Conservation (phyloP, 2,329 filamentous ascomycete genomes). For the Aspergillus latus region DNA sequence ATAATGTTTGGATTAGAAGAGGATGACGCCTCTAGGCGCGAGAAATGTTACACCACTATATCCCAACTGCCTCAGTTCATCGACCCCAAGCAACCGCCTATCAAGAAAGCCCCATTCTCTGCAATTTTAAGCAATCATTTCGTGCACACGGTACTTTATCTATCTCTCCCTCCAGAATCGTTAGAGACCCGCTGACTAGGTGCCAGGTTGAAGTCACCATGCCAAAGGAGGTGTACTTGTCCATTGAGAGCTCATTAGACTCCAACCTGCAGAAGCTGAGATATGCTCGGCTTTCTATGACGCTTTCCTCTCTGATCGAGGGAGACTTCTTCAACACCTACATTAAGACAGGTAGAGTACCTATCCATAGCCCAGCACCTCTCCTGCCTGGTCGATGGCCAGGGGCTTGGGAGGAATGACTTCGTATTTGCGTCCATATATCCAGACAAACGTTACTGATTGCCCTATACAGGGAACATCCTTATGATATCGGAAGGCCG, state of each 20-base stretch:
- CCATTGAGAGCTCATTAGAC: constrained; percentile 56
- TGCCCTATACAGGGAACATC: constrained; percentile 62
- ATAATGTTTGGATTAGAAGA: constrained; percentile 48
- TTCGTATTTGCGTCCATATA: neutral
- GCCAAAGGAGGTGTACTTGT: constrained; percentile 61
- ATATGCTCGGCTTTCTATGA: constrained; percentile 72
- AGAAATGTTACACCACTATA: constrained; percentile 73
- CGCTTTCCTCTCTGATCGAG: constrained; percentile 68
- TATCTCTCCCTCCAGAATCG: neutral
- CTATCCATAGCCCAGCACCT: neutral
- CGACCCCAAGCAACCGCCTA: constrained; percentile 67
- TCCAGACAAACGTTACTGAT: neutral
- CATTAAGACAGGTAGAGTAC: constrained; percentile 68
- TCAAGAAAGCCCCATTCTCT: constrained; percentile 74
- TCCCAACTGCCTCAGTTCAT: constrained; percentile 66
- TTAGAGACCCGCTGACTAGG: neutral
- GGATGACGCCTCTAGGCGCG: constrained; percentile 36
- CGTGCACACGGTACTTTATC: constrained; percentile 60
- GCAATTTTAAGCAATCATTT: constrained; percentile 65
- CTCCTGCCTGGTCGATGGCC: neutral
- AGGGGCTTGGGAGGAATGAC: neutral
- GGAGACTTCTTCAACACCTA: constrained; percentile 79
- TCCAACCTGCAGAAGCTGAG: constrained; percentile 38
- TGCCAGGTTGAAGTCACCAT: constrained; percentile 63
- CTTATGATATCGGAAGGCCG: constrained; percentile 81